Percentiles rank a stretch among this genome's conserved stretches.
These are phyloP conservation scores for Xylaria arbuscula DNA, from an alignment of 2,329 filamentous ascomycete genomes.

Conservation along the genomic window DNA sequence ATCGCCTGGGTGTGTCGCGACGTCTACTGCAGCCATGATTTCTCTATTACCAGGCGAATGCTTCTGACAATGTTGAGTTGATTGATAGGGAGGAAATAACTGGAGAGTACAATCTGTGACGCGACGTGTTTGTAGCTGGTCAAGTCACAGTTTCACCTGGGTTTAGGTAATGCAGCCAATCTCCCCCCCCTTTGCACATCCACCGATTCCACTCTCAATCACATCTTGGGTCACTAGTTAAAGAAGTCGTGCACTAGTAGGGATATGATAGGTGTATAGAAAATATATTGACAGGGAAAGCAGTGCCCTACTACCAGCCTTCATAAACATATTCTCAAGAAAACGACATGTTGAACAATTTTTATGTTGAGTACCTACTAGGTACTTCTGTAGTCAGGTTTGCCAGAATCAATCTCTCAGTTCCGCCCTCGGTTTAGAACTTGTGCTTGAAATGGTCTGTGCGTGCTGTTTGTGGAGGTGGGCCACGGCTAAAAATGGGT, in stretches of 20 bases:
- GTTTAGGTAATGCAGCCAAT: constrained; percentile 15
- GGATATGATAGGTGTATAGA: background rate
- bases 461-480: constrained; percentile 7
- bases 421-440: background rate
- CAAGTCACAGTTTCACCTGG: constrained; percentile 19
- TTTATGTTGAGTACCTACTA: too few species aligned
- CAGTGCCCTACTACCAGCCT: too few species aligned
- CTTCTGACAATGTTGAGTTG: background rate
- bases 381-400: too few species aligned
- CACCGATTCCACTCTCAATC: background rate
- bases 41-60: background rate
- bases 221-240: background rate
- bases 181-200: background rate
- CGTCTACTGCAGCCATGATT: constrained; percentile 20
- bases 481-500: constrained; percentile 16
- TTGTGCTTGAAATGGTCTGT: background rate
- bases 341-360: too few species aligned
- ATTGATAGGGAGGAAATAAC: background rate
- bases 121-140: background rate
- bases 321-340: too few species aligned
- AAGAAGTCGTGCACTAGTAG: constrained; percentile 1
- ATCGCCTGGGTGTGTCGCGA: constrained; percentile 45
- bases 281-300: too few species aligned
- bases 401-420: background rate
- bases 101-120: constrained; percentile 1